Percentiles rank a stretch among this genome's conserved stretches.
Conservation (phyloP, 352 stramenopile species). For the Globisporangium ultimum region DNA sequence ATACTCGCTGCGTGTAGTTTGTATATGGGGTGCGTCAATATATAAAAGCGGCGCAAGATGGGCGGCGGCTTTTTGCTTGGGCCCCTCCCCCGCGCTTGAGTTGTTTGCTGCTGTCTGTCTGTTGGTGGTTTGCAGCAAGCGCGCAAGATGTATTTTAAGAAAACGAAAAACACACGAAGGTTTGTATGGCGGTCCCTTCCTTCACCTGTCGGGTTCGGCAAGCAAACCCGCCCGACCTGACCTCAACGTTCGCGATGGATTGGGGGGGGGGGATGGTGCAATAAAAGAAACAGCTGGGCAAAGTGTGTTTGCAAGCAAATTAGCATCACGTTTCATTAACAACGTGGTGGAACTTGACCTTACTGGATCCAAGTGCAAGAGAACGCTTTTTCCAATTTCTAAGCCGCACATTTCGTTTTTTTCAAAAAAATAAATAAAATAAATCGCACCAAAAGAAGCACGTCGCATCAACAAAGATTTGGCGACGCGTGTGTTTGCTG, state of each 20-base stretch:
- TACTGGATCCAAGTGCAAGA: conserved; percentile 10
- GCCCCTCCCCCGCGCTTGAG: neutral
- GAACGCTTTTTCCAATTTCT: neutral
- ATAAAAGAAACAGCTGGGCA: too few species aligned
- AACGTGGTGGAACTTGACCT: neutral
- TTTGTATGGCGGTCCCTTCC: neutral
- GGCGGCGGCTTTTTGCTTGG: neutral
- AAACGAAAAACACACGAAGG: neutral
- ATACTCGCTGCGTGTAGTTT: too few species aligned
- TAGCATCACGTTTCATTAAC: too few species aligned
- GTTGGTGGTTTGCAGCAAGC: neutral
- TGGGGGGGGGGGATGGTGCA: too few species aligned
- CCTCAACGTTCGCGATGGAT: too few species aligned
- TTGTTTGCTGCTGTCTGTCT: neutral
- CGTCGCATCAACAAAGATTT: too few species aligned
- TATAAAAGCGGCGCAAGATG: too few species aligned
- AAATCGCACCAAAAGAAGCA: neutral
- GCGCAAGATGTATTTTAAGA: conserved; percentile 5
- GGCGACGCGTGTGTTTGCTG: too few species aligned
- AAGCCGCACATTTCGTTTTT: neutral
- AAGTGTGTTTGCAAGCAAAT: too few species aligned
- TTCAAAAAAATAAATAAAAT: conserved; percentile 1
- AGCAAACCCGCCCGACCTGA: neutral
- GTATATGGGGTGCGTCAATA: too few species aligned
- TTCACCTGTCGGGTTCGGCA: neutral